Evolutionary conservation across 169 alveolate genomes (phyloP), one percentile per base, ranked within the genome.

Genomic region (Theileria equi): DNA sequence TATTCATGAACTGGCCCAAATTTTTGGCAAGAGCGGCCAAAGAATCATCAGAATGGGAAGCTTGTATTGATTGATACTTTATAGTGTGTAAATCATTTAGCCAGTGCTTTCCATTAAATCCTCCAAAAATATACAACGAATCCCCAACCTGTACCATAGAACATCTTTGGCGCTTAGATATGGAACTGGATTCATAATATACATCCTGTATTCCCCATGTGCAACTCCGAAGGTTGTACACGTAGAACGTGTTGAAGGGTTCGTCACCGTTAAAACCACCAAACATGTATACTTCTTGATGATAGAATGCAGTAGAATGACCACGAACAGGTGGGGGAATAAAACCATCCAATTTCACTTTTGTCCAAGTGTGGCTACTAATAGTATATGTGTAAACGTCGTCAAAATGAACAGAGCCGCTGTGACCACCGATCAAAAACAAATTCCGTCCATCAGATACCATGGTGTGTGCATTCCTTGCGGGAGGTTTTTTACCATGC

Each of bases 201-300:
- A 66, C 41, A 48, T 65, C 35, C 62, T 48, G 74, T 6, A 52
- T 36, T 17, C 74, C 38, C 86, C 86, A 77, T 10, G 78, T 60
- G 16, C 73, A 58, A 28, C 80, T 31, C 29, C 64, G 43, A 32
- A 69, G 79, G 61, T 84, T 82, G 54, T 70, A 77, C 25, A 81
- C 77, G 47, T 43, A 80, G 28, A 81, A 31, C 50, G 84, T 79
- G 62, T 76, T 68, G 49, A 54, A 69, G 64, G 77, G 73, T 32
- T 38, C 53, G 41, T 80, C 79, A 13, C 91, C 91, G 69, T 84
- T 76, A 55, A 52, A 83, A 5, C 91, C 91, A 13, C 91, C 91
- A 50, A 84, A 84, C 10, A 84, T 54, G 67, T 81, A 64, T 7
- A 80, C 59, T 65, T 82, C 86, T 40, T 82, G 71, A 53, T 81